Evolutionary conservation across 129 eudicot genomes (phyloP), one percentile per base, ranked within the genome.

Genomic region (Escallonia rubra): DNA sequence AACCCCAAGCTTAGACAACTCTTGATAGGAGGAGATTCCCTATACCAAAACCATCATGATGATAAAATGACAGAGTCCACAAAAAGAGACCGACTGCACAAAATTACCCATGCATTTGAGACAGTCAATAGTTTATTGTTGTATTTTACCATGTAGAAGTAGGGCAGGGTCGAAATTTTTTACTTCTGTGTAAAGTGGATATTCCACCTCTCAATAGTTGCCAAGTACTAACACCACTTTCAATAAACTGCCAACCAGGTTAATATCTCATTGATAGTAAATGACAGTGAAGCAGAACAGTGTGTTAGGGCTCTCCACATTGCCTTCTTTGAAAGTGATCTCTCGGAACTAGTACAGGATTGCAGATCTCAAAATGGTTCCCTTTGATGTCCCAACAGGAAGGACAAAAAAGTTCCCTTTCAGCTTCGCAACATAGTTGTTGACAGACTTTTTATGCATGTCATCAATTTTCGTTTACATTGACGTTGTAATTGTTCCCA

Each of bases 261-360:
- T 51, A 94, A 94, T 69, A 94, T 94, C 57, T 94, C 99, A 38
- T 68, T 94, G 90, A 87, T 94, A 43, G 99, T 94, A 51, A 90
- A 90, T 42, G 99, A 94, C 69, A 74, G 69, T 39, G 99, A 94
- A 76, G 79, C 99, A 41, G 99, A 94, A 73, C 81, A 85, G 71
- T 90, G 99, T 52, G 99, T 94, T 4, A 87, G 79, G 83, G 85
- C 97, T 59, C 97, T 94, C 47, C 99, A 94, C 67, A 61, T 76
- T 50, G 81, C 96, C 62, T 90, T 94, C 83, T 94, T 94, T 56
- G 94, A 90, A 80, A 76, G 68, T 41, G 90, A 85, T 74, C 51
- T 78, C 46, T 67, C 79, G 4, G 76, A 78, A 63, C 41, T 82
- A 7, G 85, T 77, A 61, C 58, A 64, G 40, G 77, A 44, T 46